phyloP scores from a whole-genome alignment of 257 asterid species.

The Solanum rostratum region DNA sequence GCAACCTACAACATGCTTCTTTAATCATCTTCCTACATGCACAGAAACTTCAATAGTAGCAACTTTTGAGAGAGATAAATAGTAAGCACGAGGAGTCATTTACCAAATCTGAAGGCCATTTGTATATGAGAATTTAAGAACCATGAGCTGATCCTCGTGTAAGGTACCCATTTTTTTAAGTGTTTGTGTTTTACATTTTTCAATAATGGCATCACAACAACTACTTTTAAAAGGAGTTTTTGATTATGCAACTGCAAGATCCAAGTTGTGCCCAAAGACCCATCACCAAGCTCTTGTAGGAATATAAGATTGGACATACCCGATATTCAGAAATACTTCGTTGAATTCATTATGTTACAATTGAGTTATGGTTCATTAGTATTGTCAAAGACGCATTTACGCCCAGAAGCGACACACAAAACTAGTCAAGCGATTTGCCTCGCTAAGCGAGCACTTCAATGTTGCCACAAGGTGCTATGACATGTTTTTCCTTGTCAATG shows the following conservation, averaged over 20 bases:
- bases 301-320: neutral
- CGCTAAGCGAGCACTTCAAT: neutral
- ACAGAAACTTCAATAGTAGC: neutral
- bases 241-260: neutral
- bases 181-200: neutral
- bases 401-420: neutral
- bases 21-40: neutral
- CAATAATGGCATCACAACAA: neutral
- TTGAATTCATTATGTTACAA: neutral
- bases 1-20: neutral
- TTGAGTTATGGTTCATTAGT: neutral
- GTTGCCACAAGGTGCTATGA: neutral
- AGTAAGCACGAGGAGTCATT: neutral
- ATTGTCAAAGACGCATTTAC: too few species aligned
- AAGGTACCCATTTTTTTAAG: neutral
- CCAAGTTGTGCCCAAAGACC: neutral
- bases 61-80: neutral
- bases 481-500: neutral
- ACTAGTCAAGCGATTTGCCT: neutral
- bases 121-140: neutral
- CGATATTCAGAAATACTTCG: neutral
- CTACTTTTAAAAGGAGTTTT: neutral
- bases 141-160: neutral
- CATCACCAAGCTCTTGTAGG: neutral
- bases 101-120: neutral